phyloP scores from a whole-genome alignment of 441 rosid species.

The Erodium trifolium region DNA sequence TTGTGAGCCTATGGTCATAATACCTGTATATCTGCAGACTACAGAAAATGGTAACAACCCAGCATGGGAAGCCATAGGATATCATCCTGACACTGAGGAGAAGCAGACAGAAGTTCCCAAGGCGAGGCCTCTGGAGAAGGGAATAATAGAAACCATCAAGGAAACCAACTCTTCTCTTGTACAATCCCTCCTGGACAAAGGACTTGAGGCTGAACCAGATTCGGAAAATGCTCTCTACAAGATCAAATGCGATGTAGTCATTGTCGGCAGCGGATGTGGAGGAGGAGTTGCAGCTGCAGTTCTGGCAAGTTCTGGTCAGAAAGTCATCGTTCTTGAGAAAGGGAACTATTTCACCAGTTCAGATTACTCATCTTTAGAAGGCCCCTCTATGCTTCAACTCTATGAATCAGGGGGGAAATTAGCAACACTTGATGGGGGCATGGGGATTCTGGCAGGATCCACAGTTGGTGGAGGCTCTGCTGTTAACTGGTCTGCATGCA shows the following conservation, averaged over 20 bases:
- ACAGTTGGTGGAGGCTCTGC: conserved; percentile 15
- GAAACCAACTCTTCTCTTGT: conserved; percentile 43
- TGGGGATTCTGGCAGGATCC: conserved; percentile 15
- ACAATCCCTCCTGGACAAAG: conserved; percentile 45
- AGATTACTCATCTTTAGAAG: conserved; percentile 62
- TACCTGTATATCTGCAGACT: conserved; percentile 2
- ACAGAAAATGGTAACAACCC: conserved; percentile 16
- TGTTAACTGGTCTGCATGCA: conserved; percentile 14
- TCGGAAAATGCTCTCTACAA: conserved; percentile 20
- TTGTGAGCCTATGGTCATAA: not conserved
- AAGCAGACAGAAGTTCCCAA: not conserved
- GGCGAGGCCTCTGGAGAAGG: conserved; percentile 34
- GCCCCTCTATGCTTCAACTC: conserved; percentile 33
- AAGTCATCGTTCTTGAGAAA: conserved; percentile 75
- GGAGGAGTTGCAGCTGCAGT: conserved; percentile 90
- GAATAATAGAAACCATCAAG: conserved; percentile 49
- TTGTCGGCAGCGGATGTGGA: conserved; percentile 88
- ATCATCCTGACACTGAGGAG: conserved; percentile 9
- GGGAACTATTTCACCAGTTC: conserved; percentile 54
- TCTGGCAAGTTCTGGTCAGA: conserved; percentile 61
- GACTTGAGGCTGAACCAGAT: conserved; percentile 38
- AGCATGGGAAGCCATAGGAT: conserved; percentile 24
- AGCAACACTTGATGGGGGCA: conserved; percentile 12
- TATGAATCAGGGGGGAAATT: conserved; percentile 9
- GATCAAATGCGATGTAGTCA: conserved; percentile 64